Evolutionary conservation across 805 yeast species (phyloP), one percentile per base, ranked within the genome.

Genomic region (Teunomyces pallodes): DNA sequence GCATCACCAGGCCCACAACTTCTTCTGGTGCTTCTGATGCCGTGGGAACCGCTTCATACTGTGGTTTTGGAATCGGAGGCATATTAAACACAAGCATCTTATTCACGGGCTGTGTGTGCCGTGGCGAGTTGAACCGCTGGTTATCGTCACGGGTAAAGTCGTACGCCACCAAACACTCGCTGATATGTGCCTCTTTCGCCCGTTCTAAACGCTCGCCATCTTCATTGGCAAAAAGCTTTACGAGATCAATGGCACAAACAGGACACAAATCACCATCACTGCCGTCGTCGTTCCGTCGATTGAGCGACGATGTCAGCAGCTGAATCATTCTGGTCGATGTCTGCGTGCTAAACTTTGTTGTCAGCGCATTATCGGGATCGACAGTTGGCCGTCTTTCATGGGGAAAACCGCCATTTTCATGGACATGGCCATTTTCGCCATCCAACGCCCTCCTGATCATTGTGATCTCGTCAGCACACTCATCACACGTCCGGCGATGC

Each of bases 11-110:
- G 2, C 67, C 66, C 7, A 56, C 53, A 4, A 48, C 39, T 12
- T 20, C 24, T 20, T 20, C 24, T 20, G 24, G 24, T 20, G 24
- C 6, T 20, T 20, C 24, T 20, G 24, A 4, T 4, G 24, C 24
- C 24, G 24, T 20, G 4, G 24, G 24, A 20, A 38, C 40, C 29
- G 46, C 50, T 46, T 72, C 77, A 46, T 58, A 68, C 36, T 66
- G 60, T 24, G 77, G 75, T 43, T 55, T 50, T 0, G 77, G 77
- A 32, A 73, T 71, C 8, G 82, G 82, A 0, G 76, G 76, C 43
- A 80, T 72, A 45, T 72, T 79, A 63, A 87, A 90, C 1, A 90
- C 94, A 43, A 94, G 72, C 97, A 94, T 91, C 50, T 96, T 77
- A 62, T 91, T 91, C 28, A 78, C 72, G 4, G 76, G 69, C 26